These are phyloP conservation scores for Metschnikowia santaceciliae DNA, from an alignment of 805 yeast species.

Conservation along the genomic window DNA sequence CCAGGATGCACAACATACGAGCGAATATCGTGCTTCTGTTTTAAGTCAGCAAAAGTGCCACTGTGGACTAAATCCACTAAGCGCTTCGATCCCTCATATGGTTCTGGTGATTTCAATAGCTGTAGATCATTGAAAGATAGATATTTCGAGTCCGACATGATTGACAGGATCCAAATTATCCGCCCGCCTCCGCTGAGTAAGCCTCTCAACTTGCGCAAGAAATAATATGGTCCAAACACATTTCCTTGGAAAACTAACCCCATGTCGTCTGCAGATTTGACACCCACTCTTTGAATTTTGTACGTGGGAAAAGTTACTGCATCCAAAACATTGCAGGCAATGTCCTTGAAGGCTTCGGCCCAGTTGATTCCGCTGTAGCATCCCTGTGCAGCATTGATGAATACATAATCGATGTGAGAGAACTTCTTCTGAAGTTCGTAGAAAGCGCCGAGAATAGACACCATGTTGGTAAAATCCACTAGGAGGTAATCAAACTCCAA, in stretches of 20 bases:
- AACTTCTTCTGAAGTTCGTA: slow-evolving; percentile 66
- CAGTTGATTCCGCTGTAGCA: slow-evolving; percentile 85
- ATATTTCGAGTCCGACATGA: slow-evolving; percentile 73
- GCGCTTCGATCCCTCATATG: slow-evolving; percentile 92
- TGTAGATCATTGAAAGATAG: slow-evolving; percentile 75
- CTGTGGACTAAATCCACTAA: slow-evolving; percentile 78
- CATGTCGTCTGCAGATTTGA: slow-evolving; percentile 69
- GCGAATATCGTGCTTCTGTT: slow-evolving; percentile 47
- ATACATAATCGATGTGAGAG: slow-evolving; percentile 67
- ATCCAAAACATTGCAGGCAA: slow-evolving; percentile 60
- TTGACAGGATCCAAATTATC: slow-evolving; percentile 80
- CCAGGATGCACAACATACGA: slow-evolving; percentile 93
- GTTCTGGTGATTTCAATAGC: slow-evolving; percentile 53
- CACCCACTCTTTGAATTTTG: slow-evolving; percentile 78
- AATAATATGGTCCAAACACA: slow-evolving; percentile 92
- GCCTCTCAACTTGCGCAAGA: slow-evolving; percentile 62
- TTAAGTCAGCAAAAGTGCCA: slow-evolving; percentile 56
- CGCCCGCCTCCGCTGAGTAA: slow-evolving; percentile 59
- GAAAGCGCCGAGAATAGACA: slow-evolving; percentile 71
- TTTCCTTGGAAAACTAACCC: slow-evolving; percentile 92
- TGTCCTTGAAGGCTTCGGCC: slow-evolving; percentile 69
- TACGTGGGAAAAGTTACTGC: slow-evolving; percentile 88
- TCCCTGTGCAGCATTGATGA: slow-evolving; percentile 88
- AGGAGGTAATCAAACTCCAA: slow-evolving; percentile 84
- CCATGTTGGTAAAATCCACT: slow-evolving; percentile 89